Evolutionary conservation across 164 flowering plant genomes (phyloP), one percentile per base, ranked within the genome.

Genomic region (Berberis vulgaris): DNA sequence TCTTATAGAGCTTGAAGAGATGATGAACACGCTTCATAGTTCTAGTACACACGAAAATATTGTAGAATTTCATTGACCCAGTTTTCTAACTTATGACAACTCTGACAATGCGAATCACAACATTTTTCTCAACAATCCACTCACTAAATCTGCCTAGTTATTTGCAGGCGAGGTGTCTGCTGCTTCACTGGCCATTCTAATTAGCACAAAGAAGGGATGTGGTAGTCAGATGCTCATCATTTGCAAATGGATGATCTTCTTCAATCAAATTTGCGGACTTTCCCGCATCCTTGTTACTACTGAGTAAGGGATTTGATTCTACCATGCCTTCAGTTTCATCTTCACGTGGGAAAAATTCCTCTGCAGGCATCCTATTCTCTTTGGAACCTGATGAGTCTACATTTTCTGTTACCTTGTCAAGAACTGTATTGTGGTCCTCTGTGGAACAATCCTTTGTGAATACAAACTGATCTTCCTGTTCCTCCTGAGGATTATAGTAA

Each of bases 191-290:
- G 39, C 45, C 7, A 39, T 4, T 54, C 41, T 61, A 54, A 45
- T 53, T 60, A 55, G 73, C 57, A 26, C 77, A 67, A 43, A 84
- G 84, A 57, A 88, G 60, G 2, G 89, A 81, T 7, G 78, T 64
- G 50, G 67, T 64, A n/a, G 74, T 68, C 61, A 62, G 73, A 42
- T 71, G 67, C 56, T 78, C 83, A 5, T 66, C 43, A 4, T 65
- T 69, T 54, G 39, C 67, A 71, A 87, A 86, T 2, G 96, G 96
- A 57, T 83, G 89, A 74, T 78, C 80, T 43, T 78, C 84, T 53
- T 80, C 86, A 7, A 47, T 43, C 1, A 66, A 57, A 54, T 41
- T 44, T 50, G 38, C 67, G 26, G 49, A 58, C 62, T 62, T 65
- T 6, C 42, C 10, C n/a, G 77, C 73, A 38, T 62, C 65, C 9